These are phyloP conservation scores for Candida quercuum DNA, from an alignment of 805 yeast species.

Conservation along the genomic window DNA sequence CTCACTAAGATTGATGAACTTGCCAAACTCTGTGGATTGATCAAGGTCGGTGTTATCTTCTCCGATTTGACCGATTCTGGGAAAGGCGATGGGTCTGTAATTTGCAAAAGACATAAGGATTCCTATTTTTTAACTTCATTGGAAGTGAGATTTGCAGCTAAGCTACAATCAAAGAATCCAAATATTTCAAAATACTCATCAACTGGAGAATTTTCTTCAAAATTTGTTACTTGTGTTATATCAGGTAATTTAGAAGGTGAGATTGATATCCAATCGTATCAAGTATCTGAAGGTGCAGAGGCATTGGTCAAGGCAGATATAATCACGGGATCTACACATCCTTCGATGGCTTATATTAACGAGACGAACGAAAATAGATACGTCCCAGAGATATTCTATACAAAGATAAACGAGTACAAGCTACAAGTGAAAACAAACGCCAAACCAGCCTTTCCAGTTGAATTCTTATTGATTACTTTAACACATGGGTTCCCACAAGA, in stretches of 20 bases:
- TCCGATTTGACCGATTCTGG: slow-evolving; percentile 91
- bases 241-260: slow-evolving; percentile 87
- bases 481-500: slow-evolving; percentile 89
- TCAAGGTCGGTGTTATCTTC: slow-evolving; percentile 76
- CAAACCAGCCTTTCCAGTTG: slow-evolving; percentile 91
- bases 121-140: slow-evolving; percentile 86
- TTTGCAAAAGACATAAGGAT: slow-evolving; percentile 89
- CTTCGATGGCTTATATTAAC: slow-evolving; percentile 78
- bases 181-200: slow-evolving; percentile 60
- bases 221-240: slow-evolving; percentile 88
- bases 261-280: slow-evolving; percentile 87
- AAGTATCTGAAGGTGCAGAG: slow-evolving; percentile 83
- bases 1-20: slow-evolving; percentile 41
- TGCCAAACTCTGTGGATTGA: slow-evolving; percentile 55
- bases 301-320: slow-evolving; percentile 83
- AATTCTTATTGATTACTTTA: slow-evolving; percentile 76
- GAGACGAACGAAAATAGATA: slow-evolving; percentile 69
- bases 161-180: slow-evolving; percentile 62
- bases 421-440: slow-evolving; percentile 84
- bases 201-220: slow-evolving; percentile 69
- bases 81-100: slow-evolving; percentile 77
- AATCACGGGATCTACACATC: slow-evolving; percentile 84
- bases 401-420: slow-evolving; percentile 81
- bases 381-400: slow-evolving; percentile 91
- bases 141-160: slow-evolving; percentile 80